Base-by-base conservation (phyloP, 192 early-diverging fungal species). In the Linnemannia hyalina region DNA sequence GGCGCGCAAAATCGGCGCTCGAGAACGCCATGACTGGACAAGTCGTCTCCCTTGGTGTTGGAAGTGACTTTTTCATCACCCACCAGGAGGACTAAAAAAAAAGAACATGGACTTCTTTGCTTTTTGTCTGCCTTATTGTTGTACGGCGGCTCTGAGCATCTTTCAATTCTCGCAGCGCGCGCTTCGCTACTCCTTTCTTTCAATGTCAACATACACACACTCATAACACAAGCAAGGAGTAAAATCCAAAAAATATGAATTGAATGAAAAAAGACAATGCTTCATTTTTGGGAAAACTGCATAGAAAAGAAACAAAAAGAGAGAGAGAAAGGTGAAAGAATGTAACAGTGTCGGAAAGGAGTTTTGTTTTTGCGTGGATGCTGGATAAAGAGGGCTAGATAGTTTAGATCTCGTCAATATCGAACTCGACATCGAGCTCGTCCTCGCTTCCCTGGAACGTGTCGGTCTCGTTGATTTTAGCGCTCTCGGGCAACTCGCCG, bases 401-500 rank as follows among this genome's bases (percentile, higher is more conserved):
- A 22, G 6, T 68, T 86, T 86, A 86, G 65, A 93, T 89, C 88
- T 97, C 97, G 89, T 99, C 98, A 88, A 99, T 97, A 78, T 97
- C 97, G 91, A 97, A 97, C 86, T 98, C 97, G 82, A 97, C 93
- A 83, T 96, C 93, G 82, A 95, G 92, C 80, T 94, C 90, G 70
- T 94, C 92, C 36, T 93, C 91, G 70, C 93, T 92, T 29, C 84
- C 87, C 81, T 91, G 92, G 76, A 92, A 93, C 65, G 90, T 91
- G 77, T 95, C 94, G 71, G 92, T 93, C 87, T 97, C 96, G 81
- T 97, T 96, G 77, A 97, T 96, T 82, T 91, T 93, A 60, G 93
- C 91, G 85, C 90, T 93, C 77, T 98, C 98, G 9, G 98, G 96
- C 82, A 99, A 90, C 92, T 99, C 97, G 55, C 97, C 98, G 77